These are phyloP conservation scores for Curvularia lunata DNA, from an alignment of 2,329 filamentous ascomycete genomes.

Conservation along the genomic window DNA sequence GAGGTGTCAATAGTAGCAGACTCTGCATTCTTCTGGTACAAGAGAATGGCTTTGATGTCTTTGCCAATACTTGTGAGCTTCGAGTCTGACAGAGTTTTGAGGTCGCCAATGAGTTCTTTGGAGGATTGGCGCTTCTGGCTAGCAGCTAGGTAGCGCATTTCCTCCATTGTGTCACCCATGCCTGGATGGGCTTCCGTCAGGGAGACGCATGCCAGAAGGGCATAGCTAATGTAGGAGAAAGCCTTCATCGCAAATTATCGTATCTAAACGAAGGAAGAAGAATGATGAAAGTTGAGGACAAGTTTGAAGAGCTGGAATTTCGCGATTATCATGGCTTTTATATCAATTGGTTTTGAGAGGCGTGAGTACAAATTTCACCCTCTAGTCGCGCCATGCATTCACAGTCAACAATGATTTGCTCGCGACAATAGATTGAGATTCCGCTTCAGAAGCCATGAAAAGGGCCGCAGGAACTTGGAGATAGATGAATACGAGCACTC, in stretches of 20 bases:
- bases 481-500: constrained; percentile 31
- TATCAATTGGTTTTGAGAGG: background rate
- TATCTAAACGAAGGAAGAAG: background rate
- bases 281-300: background rate
- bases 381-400: background rate
- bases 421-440: constrained; percentile 9
- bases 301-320: background rate
- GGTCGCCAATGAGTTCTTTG: constrained; percentile 45
- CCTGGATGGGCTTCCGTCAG: constrained; percentile 35
- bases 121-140: constrained; percentile 32
- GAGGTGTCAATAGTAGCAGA: constrained; percentile 30
- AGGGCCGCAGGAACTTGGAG: background rate
- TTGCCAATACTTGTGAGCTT: constrained; percentile 43
- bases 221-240: constrained; percentile 27
- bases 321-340: constrained; percentile 1
- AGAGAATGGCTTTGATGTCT: constrained; percentile 45
- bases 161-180: constrained; percentile 34
- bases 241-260: constrained; percentile 11
- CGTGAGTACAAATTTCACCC: background rate
- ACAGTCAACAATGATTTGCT: background rate
- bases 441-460: background rate
- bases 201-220: constrained; percentile 21
- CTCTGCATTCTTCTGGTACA: constrained; percentile 33
- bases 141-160: constrained; percentile 27
- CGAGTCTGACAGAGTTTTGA: constrained; percentile 39